Evolutionary conservation across 1,284 basidiomycete genomes (phyloP).

Genomic region (Malassezia japonica): DNA sequence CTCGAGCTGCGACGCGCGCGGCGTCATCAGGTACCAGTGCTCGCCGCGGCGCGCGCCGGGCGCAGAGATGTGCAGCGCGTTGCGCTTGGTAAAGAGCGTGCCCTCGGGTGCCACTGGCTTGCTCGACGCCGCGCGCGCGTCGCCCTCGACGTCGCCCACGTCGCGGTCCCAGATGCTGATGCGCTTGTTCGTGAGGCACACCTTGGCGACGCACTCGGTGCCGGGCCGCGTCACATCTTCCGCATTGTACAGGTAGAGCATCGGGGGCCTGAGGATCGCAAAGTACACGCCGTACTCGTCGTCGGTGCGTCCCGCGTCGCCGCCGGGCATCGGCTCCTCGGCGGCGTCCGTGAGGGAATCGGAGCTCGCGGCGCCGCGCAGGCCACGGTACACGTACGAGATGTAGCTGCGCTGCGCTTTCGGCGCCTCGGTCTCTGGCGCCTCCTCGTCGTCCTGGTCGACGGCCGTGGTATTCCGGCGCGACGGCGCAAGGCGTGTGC

Average conservation of each 20-base stretch:
- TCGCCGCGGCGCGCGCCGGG: constrained; percentile 4
- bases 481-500: not conserved
- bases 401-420: constrained; percentile 24
- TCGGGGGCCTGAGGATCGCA: constrained; percentile 40
- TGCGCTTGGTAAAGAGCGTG: constrained; percentile 44
- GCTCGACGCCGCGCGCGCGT: constrained; percentile 9
- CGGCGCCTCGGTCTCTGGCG: not conserved
- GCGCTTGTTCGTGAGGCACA: constrained; percentile 39
- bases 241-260: constrained; percentile 44
- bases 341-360: constrained; percentile 7
- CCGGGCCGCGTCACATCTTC: constrained; percentile 27
- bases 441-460: constrained; percentile 21
- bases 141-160: constrained; percentile 28
- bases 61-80: constrained; percentile 35
- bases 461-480: constrained; percentile 26
- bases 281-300: constrained; percentile 29
- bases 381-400: constrained; percentile 28
- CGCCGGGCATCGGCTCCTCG: not conserved
- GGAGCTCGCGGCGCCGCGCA: constrained; percentile 5
- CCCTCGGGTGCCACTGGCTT: constrained; percentile 24
- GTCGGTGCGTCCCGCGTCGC: not conserved
- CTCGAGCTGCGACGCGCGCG: constrained; percentile 52
- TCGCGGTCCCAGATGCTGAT: constrained; percentile 37
- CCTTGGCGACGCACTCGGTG: constrained; percentile 42
- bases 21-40: constrained; percentile 46